These are phyloP conservation scores for Floccularia luteovirens DNA, from an alignment of 768 basidiomycete genomes.

Conservation along the genomic window DNA sequence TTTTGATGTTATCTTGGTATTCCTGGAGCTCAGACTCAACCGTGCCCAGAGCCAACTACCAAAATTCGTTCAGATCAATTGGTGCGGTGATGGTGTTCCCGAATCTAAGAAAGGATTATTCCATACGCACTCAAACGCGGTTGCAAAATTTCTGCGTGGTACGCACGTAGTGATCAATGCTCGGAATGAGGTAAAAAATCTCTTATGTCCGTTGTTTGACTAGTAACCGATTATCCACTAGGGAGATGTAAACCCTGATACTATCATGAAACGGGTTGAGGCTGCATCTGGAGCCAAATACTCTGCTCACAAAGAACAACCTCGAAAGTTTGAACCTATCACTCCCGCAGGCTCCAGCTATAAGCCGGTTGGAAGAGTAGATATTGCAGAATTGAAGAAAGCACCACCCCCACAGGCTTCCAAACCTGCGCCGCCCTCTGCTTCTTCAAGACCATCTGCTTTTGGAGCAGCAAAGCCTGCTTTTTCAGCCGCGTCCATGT, in stretches of 20 bases:
- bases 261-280: slow-evolving; percentile 85
- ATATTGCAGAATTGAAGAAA: slow-evolving; percentile 55
- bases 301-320: slow-evolving; percentile 71
- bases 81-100: slow-evolving; percentile 97
- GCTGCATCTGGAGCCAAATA: slow-evolving; percentile 89
- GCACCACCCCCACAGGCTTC: slow-evolving; percentile 28
- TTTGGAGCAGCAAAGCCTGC: slow-evolving; percentile 32
- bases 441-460: slow-evolving; percentile 39
- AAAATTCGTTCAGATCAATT: slow-evolving; percentile 94
- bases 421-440: slow-evolving; percentile 30
- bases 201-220: slow-evolving; percentile 1
- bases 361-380: slow-evolving; percentile 66
- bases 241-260: slow-evolving; percentile 72
- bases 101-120: slow-evolving; percentile 89
- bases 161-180: slow-evolving; percentile 84
- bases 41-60: slow-evolving; percentile 62
- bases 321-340: slow-evolving; percentile 72
- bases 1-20: slow-evolving; percentile 5
- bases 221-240: slow-evolving; percentile 21
- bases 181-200: slow-evolving; percentile 63
- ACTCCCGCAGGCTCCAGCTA: slow-evolving; percentile 75
- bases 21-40: background rate
- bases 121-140: slow-evolving; percentile 77
- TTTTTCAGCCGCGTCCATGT: slow-evolving; percentile 33
- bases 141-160: slow-evolving; percentile 74